Evolutionary conservation across 805 yeast species (phyloP).

Genomic region (Lipomyces yamanashiensis): DNA sequence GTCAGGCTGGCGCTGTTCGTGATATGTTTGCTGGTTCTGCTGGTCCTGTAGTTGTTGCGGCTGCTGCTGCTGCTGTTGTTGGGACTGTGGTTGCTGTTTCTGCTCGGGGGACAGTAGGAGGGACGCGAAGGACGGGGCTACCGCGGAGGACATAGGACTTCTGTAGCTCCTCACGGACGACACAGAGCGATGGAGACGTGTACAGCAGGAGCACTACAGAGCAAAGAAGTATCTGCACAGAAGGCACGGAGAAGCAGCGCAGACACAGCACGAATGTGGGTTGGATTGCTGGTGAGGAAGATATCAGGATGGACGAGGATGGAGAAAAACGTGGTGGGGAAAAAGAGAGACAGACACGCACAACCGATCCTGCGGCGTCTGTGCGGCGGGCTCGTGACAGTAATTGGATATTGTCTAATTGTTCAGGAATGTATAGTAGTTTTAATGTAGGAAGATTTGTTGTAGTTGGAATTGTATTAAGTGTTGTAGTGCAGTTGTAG

Average conservation of each 20-base stretch:
- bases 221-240: background rate
- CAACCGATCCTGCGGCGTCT: constrained; percentile 2
- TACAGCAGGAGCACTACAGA: background rate
- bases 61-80: constrained; percentile 4
- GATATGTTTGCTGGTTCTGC: background rate
- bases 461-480: too few species aligned
- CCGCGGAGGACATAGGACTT: constrained; percentile 13
- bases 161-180: background rate
- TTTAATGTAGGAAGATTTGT: too few species aligned
- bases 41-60: constrained; percentile 2
- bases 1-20: background rate
- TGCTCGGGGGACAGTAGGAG: background rate
- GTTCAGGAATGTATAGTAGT: too few species aligned
- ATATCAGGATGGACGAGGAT: too few species aligned
- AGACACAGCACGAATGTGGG: too few species aligned
- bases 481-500: too few species aligned
- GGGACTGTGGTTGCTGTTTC: background rate
- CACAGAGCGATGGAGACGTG: background rate
- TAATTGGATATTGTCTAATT: too few species aligned
- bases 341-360: background rate
- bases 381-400: background rate
- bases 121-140: constrained; percentile 6
- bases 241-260: too few species aligned
- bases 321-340: too few species aligned
- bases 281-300: too few species aligned